Conservation (phyloP, 805 yeast genomes). For the Jamesozyma piceae region DNA sequence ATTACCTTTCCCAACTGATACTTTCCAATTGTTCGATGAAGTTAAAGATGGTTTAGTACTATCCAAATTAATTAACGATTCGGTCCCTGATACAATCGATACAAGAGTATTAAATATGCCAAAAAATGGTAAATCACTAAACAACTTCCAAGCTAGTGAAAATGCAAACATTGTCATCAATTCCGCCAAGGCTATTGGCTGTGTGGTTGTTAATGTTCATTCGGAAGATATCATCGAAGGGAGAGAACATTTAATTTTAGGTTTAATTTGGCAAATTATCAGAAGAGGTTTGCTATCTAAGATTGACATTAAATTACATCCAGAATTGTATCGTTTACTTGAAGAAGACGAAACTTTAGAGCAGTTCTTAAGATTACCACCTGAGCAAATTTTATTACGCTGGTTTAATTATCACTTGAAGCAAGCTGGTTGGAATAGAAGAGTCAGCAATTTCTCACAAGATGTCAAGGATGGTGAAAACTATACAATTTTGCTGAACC, state of each 20-base stretch:
- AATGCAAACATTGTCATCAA: constrained; percentile 96
- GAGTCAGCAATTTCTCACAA: constrained; percentile 74
- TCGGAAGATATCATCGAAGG: constrained; percentile 94
- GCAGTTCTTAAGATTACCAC: constrained; percentile 92
- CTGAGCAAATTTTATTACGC: constrained; percentile 90
- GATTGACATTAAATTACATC: constrained; percentile 92
- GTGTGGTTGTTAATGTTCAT: constrained; percentile 95
- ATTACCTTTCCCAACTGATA: constrained; percentile 85
- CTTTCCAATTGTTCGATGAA: constrained; percentile 93
- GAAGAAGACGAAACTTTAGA: constrained; percentile 97
- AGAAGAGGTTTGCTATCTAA: constrained; percentile 91
- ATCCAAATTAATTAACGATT: constrained; percentile 89
- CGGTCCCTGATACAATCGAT: constrained; percentile 97
- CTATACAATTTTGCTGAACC: constrained; percentile 82
- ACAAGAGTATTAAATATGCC: constrained; percentile 93
- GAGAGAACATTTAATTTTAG: constrained; percentile 82
- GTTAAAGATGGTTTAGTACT: constrained; percentile 90
- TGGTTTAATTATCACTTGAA: constrained; percentile 96
- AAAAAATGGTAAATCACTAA: constrained; percentile 66
- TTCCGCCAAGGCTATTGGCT: constrained; percentile 98
- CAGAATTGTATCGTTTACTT: constrained; percentile 86
- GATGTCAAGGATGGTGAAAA: constrained; percentile 94
- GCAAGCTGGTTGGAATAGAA: constrained; percentile 82
- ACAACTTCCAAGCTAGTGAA: constrained; percentile 91
- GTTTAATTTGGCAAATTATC: constrained; percentile 94